Base-by-base conservation (phyloP, 2,329 filamentous ascomycete genomes). In the Trichoderma brevicompactum region DNA sequence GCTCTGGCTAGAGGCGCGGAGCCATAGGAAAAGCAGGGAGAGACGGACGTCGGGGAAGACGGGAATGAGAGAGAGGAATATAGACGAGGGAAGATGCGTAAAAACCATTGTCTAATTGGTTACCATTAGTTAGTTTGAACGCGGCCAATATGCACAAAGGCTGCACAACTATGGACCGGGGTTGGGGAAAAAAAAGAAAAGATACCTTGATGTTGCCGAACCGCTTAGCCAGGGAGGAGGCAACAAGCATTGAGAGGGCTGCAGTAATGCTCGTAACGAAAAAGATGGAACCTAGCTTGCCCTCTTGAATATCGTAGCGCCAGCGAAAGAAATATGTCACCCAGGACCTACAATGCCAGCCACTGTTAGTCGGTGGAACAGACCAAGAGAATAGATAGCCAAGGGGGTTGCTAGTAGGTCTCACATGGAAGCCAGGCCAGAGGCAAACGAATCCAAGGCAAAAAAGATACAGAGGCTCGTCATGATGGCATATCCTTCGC, bases 51-150 rank as follows among this genome's bases (percentile, higher is more conserved):
- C 79, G 19, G 78, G 74, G 0, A 88, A 86, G 0, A 88, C 70
- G 0, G 87, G 85, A 23, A 92, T 85, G 19, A 92, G 75, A 13
- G 85, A 79, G 1, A 92, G 81, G 69, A 87, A 88, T 32, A 92
- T 76, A 7, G 89, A 81, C 0, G 88, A 90, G 0, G 90, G 90
- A 0, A 92, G 79, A 70, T 92, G 89, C 0, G 89, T 91, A 71
- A 91, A 90, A 8, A 90, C 88, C 89, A 92, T 92, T 1, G 89
- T 91, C 80, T 87, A 19, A 67, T 40, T 53, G 0, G 15, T 64
- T 9, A 6, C 19, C 23, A 7, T 65, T 60, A 28, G 40, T 2
- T 9, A n/a, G 32, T 46, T 28, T 2, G 36, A 19, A 19, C 9
- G 15, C 40, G 10, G 40, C 13, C 40, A 41, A 41, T 12, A 41